phyloP scores from a whole-genome alignment of 2,329 filamentous ascomycete genomes.

The Paracoccidioides brasiliensis region DNA sequence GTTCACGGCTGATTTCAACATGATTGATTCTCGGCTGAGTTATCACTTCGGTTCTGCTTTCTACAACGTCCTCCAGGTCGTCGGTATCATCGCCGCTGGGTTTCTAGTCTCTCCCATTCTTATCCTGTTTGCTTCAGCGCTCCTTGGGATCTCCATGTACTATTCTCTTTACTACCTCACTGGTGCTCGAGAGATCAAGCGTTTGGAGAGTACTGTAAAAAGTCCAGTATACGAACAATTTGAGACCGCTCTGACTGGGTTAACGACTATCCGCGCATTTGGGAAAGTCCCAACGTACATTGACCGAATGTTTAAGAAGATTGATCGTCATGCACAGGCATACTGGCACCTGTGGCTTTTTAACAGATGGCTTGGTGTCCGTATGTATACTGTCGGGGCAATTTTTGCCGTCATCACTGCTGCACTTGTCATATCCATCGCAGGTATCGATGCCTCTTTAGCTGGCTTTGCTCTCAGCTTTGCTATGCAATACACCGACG shows the following conservation, averaged over 20 bases:
- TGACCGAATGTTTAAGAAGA: conserved; percentile 53
- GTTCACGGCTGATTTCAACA: conserved; percentile 64
- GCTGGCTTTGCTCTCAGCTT: conserved; percentile 67
- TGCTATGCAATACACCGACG: conserved; percentile 53
- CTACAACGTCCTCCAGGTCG: conserved; percentile 47
- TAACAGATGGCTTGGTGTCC: conserved; percentile 64
- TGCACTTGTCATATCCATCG: conserved; percentile 48
- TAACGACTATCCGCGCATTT: conserved; percentile 64
- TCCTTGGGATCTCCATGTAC: conserved; percentile 46
- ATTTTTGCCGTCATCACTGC: conserved; percentile 55
- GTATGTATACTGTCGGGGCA: conserved; percentile 57
- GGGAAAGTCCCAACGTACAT: conserved; percentile 55
- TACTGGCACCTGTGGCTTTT: conserved; percentile 58
- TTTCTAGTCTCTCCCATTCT: conserved; percentile 56
- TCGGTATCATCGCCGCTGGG: conserved; percentile 54
- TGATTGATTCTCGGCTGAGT: conserved; percentile 55
- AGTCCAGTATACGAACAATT: conserved; percentile 73
- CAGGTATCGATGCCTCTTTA: conserved; percentile 52
- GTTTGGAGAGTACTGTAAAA: conserved; percentile 63
- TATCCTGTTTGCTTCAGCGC: conserved; percentile 45
- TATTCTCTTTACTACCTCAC: conserved; percentile 51
- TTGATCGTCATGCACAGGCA: conserved; percentile 55
- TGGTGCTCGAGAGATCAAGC: conserved; percentile 62
- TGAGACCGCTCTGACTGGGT: conserved; percentile 56
- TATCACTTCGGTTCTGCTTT: conserved; percentile 49